Conservation (phyloP, 129 eudicot genomes). For the Helichrysum umbraculigerum region DNA sequence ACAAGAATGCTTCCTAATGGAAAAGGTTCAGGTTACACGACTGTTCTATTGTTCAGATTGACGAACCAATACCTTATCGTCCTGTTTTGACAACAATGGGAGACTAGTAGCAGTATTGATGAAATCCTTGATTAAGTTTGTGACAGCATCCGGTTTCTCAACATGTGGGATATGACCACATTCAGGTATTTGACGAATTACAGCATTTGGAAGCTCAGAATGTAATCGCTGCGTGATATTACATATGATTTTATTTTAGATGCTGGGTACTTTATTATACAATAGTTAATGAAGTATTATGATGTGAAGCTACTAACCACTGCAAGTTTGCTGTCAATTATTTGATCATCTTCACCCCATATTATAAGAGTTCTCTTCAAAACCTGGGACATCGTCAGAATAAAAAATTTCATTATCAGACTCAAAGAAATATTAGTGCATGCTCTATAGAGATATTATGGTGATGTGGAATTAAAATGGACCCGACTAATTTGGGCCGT, state of each 20-base stretch:
- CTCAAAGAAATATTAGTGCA: not conserved
- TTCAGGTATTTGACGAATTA: conserved; percentile 70
- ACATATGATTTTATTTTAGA: conserved; percentile 1
- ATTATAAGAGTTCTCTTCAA: conserved; percentile 67
- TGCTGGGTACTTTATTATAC: not conserved
- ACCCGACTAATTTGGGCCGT: conserved; percentile 61
- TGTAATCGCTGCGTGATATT: conserved; percentile 60
- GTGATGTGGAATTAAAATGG: conserved; percentile 5
- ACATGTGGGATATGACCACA: conserved; percentile 96
- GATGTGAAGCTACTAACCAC: conserved; percentile 49
- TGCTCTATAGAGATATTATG: not conserved
- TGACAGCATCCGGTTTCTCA: conserved; percentile 70
- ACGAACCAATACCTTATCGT: conserved; percentile 25
- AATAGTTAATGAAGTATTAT: not conserved
- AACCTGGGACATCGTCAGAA: conserved; percentile 44
- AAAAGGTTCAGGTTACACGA: not conserved
- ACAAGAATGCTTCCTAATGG: not conserved
- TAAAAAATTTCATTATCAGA: not conserved
- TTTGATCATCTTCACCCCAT: conserved; percentile 91
- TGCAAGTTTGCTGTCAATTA: conserved; percentile 76
- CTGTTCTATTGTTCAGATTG: conserved; percentile 26
- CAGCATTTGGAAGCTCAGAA: conserved; percentile 75
- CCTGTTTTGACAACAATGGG: conserved; percentile 16
- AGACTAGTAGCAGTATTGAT: not conserved
- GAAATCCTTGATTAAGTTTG: conserved; percentile 65